Percentiles rank a stretch among this genome's conserved stretches.
Evolutionary conservation across 2,329 filamentous ascomycete species (phyloP).

Genomic region (Aspergillus versicolor): DNA sequence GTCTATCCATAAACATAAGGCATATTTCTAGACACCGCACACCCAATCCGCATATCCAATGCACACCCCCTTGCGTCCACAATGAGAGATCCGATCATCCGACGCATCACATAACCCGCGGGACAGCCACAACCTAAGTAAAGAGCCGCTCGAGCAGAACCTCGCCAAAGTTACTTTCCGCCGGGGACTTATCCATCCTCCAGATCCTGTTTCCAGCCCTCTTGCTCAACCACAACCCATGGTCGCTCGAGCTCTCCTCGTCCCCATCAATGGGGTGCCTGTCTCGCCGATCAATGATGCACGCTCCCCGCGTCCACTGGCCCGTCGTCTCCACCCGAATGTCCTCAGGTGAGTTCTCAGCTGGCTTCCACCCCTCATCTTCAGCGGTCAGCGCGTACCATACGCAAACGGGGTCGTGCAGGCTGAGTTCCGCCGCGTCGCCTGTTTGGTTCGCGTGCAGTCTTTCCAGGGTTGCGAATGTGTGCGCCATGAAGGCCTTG

Average conservation of each 20-base stretch:
- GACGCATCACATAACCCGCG: background rate
- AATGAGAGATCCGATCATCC: too few relatives aligned
- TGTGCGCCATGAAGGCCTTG: slow-evolving; percentile 68
- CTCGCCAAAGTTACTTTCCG: slow-evolving; percentile 64
- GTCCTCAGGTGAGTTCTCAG: slow-evolving; percentile 65
- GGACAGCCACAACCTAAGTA: background rate
- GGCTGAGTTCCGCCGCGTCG: slow-evolving; percentile 56
- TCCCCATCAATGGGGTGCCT: slow-evolving; percentile 47
- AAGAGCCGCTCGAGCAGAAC: slow-evolving; percentile 68
- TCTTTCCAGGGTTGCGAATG: slow-evolving; percentile 66
- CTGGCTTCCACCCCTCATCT: slow-evolving; percentile 41
- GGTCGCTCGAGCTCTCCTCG: slow-evolving; percentile 66
- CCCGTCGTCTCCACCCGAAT: slow-evolving; percentile 85
- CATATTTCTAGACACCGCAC: too few relatives aligned
- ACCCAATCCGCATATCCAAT: too few relatives aligned
- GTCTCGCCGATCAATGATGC: slow-evolving; percentile 72
- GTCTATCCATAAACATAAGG: background rate
- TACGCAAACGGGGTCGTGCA: slow-evolving; percentile 76
- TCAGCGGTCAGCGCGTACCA: slow-evolving; percentile 70
- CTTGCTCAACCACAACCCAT: slow-evolving; percentile 71
- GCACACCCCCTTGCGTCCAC: background rate
- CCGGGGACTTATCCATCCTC: slow-evolving; percentile 69
- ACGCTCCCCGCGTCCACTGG: slow-evolving; percentile 94
- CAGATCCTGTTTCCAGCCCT: slow-evolving; percentile 76
- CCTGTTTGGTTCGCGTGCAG: slow-evolving; percentile 57